Evolutionary conservation across 2,329 filamentous ascomycete genomes (phyloP).

Genomic region (Grosmannia serpens): DNA sequence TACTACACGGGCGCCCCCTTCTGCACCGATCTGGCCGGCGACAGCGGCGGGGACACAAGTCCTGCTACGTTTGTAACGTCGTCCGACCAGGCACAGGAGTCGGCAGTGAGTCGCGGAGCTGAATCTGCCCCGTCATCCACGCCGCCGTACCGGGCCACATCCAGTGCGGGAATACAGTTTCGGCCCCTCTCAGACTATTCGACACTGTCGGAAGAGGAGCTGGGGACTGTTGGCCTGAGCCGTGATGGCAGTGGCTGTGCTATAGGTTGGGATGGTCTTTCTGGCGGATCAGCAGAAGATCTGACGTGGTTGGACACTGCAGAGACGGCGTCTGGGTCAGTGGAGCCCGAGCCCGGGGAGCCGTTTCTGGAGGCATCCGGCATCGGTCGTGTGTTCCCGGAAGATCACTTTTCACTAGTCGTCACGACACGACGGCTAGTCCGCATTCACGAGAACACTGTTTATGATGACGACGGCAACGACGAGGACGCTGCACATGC

Average conservation of each 20-base stretch:
- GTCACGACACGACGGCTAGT: slow-evolving; percentile 36
- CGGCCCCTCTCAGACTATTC: slow-evolving; percentile 35
- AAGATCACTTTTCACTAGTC: slow-evolving; percentile 51
- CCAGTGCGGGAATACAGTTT: slow-evolving; percentile 37
- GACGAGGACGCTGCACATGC: not conserved
- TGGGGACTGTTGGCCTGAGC: not conserved
- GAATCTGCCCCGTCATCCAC: slow-evolving; percentile 11
- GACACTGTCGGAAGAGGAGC: slow-evolving; percentile 9
- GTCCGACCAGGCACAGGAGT: slow-evolving; percentile 25
- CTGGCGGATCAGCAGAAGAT: slow-evolving; percentile 10
- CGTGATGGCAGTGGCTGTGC: not conserved
- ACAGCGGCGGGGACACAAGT: slow-evolving; percentile 33
- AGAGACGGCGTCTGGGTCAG: not conserved
- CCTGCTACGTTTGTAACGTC: slow-evolving; percentile 37
- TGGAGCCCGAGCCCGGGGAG: slow-evolving; percentile 31
- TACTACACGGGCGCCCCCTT: slow-evolving; percentile 75
- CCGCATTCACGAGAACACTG: not conserved
- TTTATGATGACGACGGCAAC: not conserved
- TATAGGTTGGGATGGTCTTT: no score
- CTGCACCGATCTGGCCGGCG: slow-evolving; percentile 67
- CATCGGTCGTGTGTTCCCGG: slow-evolving; percentile 45
- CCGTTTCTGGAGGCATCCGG: slow-evolving; percentile 47
- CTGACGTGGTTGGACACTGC: slow-evolving; percentile 16
- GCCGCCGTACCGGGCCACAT: slow-evolving; percentile 28
- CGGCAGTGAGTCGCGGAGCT: slow-evolving; percentile 11